phyloP scores from a whole-genome alignment of 805 yeast genomes.

The Hemisphaericaspora nanyangensis region DNA sequence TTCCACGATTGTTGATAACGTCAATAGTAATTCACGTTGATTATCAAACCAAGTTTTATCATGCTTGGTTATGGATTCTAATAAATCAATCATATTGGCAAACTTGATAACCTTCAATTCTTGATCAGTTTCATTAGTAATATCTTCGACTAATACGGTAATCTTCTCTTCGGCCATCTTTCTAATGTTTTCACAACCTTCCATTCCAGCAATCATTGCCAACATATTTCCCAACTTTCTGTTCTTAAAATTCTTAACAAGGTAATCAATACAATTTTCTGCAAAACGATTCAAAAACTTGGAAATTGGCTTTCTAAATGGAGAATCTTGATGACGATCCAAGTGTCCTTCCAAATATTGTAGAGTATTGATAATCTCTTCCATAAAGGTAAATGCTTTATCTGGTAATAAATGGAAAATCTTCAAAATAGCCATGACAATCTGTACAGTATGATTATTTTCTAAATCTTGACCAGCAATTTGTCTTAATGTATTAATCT shows the following conservation, averaged over 20 bases:
- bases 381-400: constrained; percentile 87
- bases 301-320: constrained; percentile 88
- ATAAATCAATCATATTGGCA: constrained; percentile 68
- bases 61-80: constrained; percentile 47
- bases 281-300: constrained; percentile 82
- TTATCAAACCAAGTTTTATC: constrained; percentile 57
- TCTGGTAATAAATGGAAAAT: constrained; percentile 90
- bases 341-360: constrained; percentile 76
- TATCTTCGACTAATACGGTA: constrained; percentile 42
- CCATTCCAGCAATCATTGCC: constrained; percentile 58
- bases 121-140: constrained; percentile 45
- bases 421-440: constrained; percentile 84
- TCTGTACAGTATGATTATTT: constrained; percentile 76
- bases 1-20: constrained; percentile 40
- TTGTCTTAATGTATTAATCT: constrained; percentile 68
- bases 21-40: constrained; percentile 44
- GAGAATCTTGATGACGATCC: constrained; percentile 81
- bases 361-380: constrained; percentile 74
- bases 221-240: constrained; percentile 64
- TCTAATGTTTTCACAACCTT: constrained; percentile 55
- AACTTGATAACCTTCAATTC: constrained; percentile 60
- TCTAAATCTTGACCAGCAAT: constrained; percentile 78
- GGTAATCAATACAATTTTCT: constrained; percentile 66
- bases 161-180: constrained; percentile 52
- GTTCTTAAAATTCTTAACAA: constrained; percentile 59